Conservation (phyloP, 2,329 filamentous ascomycete genomes). For the Pezicula radicicola region DNA sequence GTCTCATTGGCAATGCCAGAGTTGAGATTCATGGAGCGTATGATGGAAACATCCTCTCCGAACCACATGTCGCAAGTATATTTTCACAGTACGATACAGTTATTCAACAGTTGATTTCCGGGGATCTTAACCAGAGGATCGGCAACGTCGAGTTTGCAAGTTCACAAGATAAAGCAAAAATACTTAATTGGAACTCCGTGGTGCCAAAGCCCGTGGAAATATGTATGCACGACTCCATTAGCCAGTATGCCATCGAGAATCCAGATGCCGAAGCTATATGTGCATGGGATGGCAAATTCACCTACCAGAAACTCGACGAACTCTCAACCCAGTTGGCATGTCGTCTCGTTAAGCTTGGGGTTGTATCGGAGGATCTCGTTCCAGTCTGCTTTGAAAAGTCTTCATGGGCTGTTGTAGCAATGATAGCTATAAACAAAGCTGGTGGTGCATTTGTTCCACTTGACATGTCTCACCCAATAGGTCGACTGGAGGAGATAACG, state of each 20-base stretch:
- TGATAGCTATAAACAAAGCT: too few species aligned
- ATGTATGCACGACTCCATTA: conserved; percentile 14
- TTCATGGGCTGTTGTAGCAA: conserved; percentile 19
- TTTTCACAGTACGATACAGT: too few species aligned
- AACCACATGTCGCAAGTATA: too few species aligned
- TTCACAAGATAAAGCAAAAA: background rate
- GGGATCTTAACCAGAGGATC: background rate
- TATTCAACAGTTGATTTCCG: background rate
- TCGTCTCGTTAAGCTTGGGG: conserved; percentile 10
- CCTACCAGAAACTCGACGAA: conserved; percentile 16
- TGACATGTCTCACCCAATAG: too few species aligned
- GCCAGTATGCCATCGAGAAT: conserved; percentile 5
- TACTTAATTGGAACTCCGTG: background rate
- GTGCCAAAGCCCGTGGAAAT: conserved; percentile 2
- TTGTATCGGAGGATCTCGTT: conserved; percentile 13
- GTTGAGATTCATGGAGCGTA: too few species aligned
- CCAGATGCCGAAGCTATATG: conserved; percentile 15
- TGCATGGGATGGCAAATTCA: conserved; percentile 18
- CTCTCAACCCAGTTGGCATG: conserved; percentile 11
- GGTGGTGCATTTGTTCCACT: too few species aligned
- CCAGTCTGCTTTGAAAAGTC: conserved; percentile 25
- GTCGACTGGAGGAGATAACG: too few species aligned
- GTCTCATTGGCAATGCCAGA: too few species aligned
- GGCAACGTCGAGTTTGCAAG: background rate
- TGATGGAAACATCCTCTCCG: too few species aligned